A percentile compares a stretch with the other conserved stretches of the same genome.
phyloP scores from a whole-genome alignment of 805 yeast genomes.

The Lipomyces oligophaga region DNA sequence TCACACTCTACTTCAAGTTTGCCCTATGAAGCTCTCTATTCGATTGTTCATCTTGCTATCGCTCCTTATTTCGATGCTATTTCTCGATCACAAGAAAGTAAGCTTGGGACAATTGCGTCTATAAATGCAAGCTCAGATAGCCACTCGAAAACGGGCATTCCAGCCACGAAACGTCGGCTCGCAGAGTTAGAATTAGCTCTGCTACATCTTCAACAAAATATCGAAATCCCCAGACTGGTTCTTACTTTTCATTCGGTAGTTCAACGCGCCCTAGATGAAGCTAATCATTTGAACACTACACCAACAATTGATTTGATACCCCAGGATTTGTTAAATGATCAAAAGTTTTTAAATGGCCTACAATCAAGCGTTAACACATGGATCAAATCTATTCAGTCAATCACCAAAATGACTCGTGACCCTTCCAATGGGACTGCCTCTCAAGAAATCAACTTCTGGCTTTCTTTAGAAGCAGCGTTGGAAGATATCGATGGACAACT shows the following conservation, averaged over 20 bases:
- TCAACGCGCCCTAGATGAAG: constrained; percentile 39
- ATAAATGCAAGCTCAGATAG: constrained; percentile 13
- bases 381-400: constrained; percentile 58
- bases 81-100: constrained; percentile 25
- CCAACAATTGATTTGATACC: constrained; percentile 36
- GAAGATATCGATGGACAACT: constrained; percentile 56
- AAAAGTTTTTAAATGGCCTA: constrained; percentile 59
- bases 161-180: constrained; percentile 56
- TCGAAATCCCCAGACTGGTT: constrained; percentile 63
- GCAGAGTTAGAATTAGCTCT: constrained; percentile 65
- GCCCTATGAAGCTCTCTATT: constrained; percentile 53
- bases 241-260: constrained; percentile 52
- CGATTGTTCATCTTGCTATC: constrained; percentile 59
- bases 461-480: constrained; percentile 61
- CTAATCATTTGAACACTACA: constrained; percentile 29
- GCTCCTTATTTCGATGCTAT: constrained; percentile 64
- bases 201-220: constrained; percentile 61
- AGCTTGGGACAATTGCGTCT: neutral
- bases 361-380: constrained; percentile 69
- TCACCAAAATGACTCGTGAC: constrained; percentile 52
- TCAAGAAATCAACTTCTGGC: constrained; percentile 73
- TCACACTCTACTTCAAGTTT: constrained; percentile 9
- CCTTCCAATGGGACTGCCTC: constrained; percentile 55
- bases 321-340: constrained; percentile 45
- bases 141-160: constrained; percentile 32